phyloP scores from a whole-genome alignment of 1,284 basidiomycete genomes.

The Volvariella volvacea region DNA sequence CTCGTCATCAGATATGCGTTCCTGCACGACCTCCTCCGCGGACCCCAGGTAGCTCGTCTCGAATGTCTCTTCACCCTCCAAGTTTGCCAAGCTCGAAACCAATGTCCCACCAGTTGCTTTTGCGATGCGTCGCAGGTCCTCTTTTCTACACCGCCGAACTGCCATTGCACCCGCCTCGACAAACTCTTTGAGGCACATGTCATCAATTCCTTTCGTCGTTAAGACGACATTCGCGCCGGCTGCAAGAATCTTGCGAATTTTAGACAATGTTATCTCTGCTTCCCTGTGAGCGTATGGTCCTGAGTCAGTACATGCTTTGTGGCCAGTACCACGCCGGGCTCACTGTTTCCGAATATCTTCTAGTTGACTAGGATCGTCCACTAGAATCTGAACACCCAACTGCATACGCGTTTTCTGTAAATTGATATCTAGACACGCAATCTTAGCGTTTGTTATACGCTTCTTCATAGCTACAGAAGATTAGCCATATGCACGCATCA shows the following conservation, averaged over 20 bases:
- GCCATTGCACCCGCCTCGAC: conserved; percentile 99
- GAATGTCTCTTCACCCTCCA: conserved; percentile 98
- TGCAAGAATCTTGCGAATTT: conserved; percentile 93
- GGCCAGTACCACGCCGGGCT: conserved; percentile 11
- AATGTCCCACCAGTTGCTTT: conserved; percentile 96
- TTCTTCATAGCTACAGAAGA: conserved; percentile 87
- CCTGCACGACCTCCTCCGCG: conserved; percentile 96
- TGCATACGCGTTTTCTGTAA: conserved; percentile 97
- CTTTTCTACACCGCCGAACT: conserved; percentile 95
- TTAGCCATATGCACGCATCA: conserved; percentile 1
- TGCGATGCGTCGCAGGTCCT: conserved; percentile 94
- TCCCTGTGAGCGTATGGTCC: conserved; percentile 49
- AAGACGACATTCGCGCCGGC: conserved; percentile 96
- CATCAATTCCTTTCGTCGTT: conserved; percentile 99
- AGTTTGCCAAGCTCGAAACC: conserved; percentile 89
- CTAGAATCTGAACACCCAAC: conserved; percentile 94
- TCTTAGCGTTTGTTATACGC: conserved; percentile 88
- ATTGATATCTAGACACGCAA: conserved; percentile 98
- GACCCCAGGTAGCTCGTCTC: conserved; percentile 85
- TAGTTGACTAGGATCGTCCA: conserved; percentile 94
- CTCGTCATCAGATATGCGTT: conserved; percentile 98
- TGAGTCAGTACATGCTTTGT: conserved; percentile 6
- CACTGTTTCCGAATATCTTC: conserved; percentile 94
- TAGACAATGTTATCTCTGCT: conserved; percentile 93
- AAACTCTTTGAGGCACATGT: conserved; percentile 97